phyloP scores from a whole-genome alignment of 2,329 filamentous ascomycete species.

The Fusarium xylarioides region DNA sequence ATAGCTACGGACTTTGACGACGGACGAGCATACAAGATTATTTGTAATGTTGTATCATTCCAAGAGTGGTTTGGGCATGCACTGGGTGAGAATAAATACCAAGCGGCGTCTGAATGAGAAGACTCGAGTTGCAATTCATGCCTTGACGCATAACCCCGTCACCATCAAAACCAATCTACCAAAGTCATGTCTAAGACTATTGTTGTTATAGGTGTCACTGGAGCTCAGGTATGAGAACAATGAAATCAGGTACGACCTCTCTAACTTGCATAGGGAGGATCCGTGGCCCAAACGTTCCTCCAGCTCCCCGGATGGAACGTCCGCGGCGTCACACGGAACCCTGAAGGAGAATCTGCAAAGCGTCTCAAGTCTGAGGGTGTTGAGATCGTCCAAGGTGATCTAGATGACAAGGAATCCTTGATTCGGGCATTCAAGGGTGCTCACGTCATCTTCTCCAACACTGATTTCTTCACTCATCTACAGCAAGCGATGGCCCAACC shows the following conservation, averaged over 20 bases:
- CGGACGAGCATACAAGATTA: fast-evolving
- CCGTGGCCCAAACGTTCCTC: background rate
- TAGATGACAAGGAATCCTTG: background rate
- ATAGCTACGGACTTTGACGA: background rate
- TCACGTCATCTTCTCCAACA: background rate
- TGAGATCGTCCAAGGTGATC: background rate
- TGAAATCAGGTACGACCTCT: fast-evolving
- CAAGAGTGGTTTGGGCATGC: fast-evolving
- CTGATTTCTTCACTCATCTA: background rate
- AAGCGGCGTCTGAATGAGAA: fast-evolving
- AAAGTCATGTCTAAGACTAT: background rate
- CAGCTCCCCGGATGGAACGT: background rate
- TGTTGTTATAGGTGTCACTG: background rate
- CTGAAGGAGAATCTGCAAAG: background rate
- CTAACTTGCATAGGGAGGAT: background rate
- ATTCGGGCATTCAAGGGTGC: background rate
- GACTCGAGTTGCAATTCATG: fast-evolving
- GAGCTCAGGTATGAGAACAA: fast-evolving
- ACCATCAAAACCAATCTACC: background rate
- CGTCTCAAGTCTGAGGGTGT: background rate
- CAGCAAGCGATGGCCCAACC: background rate
- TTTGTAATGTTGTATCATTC: background rate
- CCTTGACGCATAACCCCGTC: fast-evolving
- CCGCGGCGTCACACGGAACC: background rate
- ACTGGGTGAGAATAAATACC: fast-evolving